Base-by-base conservation (phyloP, 2,329 filamentous ascomycete genomes). In the Decorospora gaudefroyi region DNA sequence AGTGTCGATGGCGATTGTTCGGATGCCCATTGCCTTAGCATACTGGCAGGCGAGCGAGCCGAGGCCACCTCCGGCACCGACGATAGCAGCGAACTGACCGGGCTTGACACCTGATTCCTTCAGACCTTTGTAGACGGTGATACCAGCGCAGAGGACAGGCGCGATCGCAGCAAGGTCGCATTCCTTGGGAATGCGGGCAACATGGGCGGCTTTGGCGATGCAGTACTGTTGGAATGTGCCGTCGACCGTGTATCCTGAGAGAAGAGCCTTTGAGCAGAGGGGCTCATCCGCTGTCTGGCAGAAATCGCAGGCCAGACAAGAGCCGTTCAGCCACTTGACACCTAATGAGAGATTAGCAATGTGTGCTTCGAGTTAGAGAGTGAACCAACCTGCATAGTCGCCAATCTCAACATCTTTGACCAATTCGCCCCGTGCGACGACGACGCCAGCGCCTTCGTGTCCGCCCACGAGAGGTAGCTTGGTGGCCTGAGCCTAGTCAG, bases 141-240 rank as follows among this genome's bases (percentile, higher is more conserved):
- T 84, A 67, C 88, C 88, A 30, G 88, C 88, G 72, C 89, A 95
- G 22, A 95, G 81, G 42, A 95, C 80, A 10, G 90, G 90, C 1
- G 89, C 81, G 45, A 95, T 79, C 37, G 83, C 83, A 65, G 91
- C 90, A 30, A 96, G 83, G 46, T 83, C 77, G 51, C 86, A 81
- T 11, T 86, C 82, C 72, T 91, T 86, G 55, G 88, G 87, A 54
- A 96, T 86, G 57, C 86, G 84, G 18, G 90, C 88, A 11, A 93
- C 84, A 71, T 95, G 88, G 12, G 86, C 83, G 11, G 90, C 90
- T 72, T 95, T 95, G 58, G 85, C 90, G 57, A 96, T 82, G 70
- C 82, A 83, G 76, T 95, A 96, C 77, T 96, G 85, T 77, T 96
- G 91, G 81, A 96, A 96, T 28, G 85, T 85, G 21, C 91, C 91